Conservation (phyloP, 2,329 filamentous ascomycete species). For the Penicillium sp. region DNA sequence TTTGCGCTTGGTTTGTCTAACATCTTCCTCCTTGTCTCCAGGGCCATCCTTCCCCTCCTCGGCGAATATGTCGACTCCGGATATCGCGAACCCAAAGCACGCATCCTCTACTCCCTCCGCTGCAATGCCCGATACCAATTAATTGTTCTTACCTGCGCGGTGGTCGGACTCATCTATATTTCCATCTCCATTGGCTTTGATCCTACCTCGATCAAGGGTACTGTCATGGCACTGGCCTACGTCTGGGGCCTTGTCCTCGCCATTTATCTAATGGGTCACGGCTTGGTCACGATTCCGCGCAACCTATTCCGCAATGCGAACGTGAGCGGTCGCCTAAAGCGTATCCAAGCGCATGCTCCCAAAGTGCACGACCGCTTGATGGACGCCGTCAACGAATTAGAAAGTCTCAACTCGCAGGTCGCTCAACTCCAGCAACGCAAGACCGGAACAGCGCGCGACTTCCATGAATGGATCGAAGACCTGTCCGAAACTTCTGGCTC, state of each 20-base stretch:
- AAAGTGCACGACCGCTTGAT: slow-evolving; percentile 85
- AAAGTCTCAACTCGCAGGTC: slow-evolving; percentile 82
- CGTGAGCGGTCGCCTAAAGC: slow-evolving; percentile 73
- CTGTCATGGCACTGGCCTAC: slow-evolving; percentile 93
- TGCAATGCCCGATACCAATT: slow-evolving; percentile 88
- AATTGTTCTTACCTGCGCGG: slow-evolving; percentile 73
- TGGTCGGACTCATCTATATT: slow-evolving; percentile 80
- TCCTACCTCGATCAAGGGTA: slow-evolving; percentile 74
- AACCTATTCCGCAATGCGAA: slow-evolving; percentile 79
- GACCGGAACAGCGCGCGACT: slow-evolving; percentile 74
- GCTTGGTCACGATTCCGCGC: slow-evolving; percentile 87
- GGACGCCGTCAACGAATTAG: slow-evolving; percentile 78
- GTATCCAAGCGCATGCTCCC: slow-evolving; percentile 79
- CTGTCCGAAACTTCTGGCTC: slow-evolving; percentile 72
- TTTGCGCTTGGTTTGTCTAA: not conserved
- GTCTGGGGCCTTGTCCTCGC: slow-evolving; percentile 90
- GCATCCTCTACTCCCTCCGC: slow-evolving; percentile 82
- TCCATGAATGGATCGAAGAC: slow-evolving; percentile 96
- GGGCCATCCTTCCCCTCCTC: slow-evolving; percentile 88
- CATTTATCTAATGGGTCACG: slow-evolving; percentile 98
- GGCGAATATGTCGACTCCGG: slow-evolving; percentile 95
- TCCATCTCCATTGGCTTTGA: slow-evolving; percentile 77
- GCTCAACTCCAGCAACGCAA: slow-evolving; percentile 80
- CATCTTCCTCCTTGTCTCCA: slow-evolving; percentile 44
- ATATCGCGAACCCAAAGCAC: slow-evolving; percentile 82